Evolutionary conservation across 352 stramenopile genomes (phyloP), one percentile per base, ranked within the genome.

Genomic region (Poterioochromonas sp.): DNA sequence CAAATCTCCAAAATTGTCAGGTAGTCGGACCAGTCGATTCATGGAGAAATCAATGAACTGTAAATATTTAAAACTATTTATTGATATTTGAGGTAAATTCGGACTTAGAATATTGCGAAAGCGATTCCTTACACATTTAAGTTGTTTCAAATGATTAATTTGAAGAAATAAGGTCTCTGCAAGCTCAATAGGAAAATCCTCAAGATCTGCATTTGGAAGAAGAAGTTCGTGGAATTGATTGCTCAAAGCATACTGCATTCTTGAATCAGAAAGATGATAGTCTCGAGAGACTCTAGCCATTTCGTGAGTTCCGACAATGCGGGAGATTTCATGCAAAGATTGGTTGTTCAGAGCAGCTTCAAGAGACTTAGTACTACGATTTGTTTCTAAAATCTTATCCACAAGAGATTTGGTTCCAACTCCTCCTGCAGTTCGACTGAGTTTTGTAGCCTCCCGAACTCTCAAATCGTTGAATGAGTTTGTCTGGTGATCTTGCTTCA

Each of bases 61-160:
- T 8, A 54, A 51, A n/a, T 74, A 74, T 54, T 15, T 5, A 54
- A 54, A 54, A 74, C 22, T 34, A 58, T 58, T 34, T 2, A 54
- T 20, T 26, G 41, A 74, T 51, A 74, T 1, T 37, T 74, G 65
- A 35, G 65, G 65, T 3, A 58, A 12, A 5, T 74, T 39, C 8
- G 5, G 0, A 37, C 12, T 39, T 29, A 37, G 3, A 11, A 74
- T 3, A 22, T 3, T 18, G 15, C 1, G 3, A 3, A 74, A 34
- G 1, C 53, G 34, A 39, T 74, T 74, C 12, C 37, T 53, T 54
- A 37, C 12, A 34, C 40, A 51, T 1, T 58, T 1, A 35, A 74
- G 12, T 54, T 39, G 3, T 34, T 54, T 53, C 29, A 74, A 1
- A 37, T 74, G 32, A 1, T 34, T 8, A 40, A 39, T 54, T 35